Conservation (phyloP, 768 basidiomycete genomes). For the Candolleomyces aberdarensis region DNA sequence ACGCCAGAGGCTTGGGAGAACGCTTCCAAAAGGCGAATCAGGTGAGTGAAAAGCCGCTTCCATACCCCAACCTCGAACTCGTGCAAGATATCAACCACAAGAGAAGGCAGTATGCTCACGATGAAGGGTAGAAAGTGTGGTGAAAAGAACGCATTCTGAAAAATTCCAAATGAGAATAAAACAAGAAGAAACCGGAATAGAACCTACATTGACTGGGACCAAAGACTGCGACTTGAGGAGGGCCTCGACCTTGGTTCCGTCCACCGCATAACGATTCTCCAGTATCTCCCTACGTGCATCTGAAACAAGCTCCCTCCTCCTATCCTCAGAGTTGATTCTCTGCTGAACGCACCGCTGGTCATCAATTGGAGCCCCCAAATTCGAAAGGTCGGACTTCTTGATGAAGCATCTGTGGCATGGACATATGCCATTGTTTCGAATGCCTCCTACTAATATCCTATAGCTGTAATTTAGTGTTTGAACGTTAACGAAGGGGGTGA, state of each 20-base stretch:
- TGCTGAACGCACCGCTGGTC: background rate
- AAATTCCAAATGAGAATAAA: no score
- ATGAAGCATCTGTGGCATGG: constrained; percentile 10
- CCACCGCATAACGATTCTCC: background rate
- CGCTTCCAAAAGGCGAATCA: constrained; percentile 27
- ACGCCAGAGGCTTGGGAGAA: background rate
- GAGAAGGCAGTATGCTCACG: constrained; percentile 17
- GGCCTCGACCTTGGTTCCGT: background rate
- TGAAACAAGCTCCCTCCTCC: background rate
- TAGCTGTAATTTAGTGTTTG: background rate
- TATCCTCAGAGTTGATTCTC: background rate
- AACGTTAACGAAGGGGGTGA: background rate
- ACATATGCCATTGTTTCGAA: constrained; percentile 9
- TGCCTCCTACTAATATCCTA: constrained; percentile 6
- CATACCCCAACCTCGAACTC: constrained; percentile 37
- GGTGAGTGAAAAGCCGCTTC: constrained; percentile 32
- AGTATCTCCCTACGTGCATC: background rate
- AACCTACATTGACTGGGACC: background rate
- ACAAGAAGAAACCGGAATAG: no score
- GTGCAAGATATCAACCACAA: constrained; percentile 31
- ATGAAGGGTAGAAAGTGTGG: constrained; percentile 11
- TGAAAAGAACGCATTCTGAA: constrained; percentile 28
- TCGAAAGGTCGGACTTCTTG: background rate
- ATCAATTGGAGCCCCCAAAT: constrained; percentile 19
- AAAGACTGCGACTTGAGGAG: background rate